Evolutionary conservation across 2,329 filamentous ascomycete genomes (phyloP), one percentile per base, ranked within the genome.

Genomic region (Aquanectria penicillioides): DNA sequence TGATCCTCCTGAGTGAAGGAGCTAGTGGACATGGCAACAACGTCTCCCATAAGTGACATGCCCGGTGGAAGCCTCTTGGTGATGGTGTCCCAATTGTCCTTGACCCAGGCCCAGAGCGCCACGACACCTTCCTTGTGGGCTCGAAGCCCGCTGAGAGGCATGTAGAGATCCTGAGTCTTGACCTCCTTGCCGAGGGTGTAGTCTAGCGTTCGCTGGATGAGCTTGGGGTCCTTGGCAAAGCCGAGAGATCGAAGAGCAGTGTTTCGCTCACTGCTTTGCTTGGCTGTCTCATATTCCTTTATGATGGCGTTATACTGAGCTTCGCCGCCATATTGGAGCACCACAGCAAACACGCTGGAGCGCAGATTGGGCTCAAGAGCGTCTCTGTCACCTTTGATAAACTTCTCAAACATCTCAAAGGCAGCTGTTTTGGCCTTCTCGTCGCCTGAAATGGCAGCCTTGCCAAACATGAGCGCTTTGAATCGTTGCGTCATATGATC

Each of bases 351-450:
- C 11, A 97, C 93, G 68, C 90, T 93, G 60, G 88, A 88, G 43
- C 94, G 88, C 57, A 98, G 88, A 78, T 98, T 98, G 48, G 94
- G 93, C 78, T 97, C 93, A 60, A 98, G 89, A 25, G 94, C 94
- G 28, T 84, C 82, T 72, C 83, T 85, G 73, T 98, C 92, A 23
- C 94, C 94, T 20, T 81, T 83, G 69, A 89, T 86, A 75, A 93
- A 97, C 75, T 92, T 93, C 71, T 84, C 83, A 74, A 97, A 97
- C 91, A 97, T 96, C 23, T 94, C 91, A 77, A 93, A 90, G 7
- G 93, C 90, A 7, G 93, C 92, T 46, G 87, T 83, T 71, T 94
- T 86, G 61, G 97, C 86, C 66, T 85, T 82, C 69, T 93, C 81
- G 70, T 98, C 94, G 28, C 93, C 93, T 40, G 89, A 85, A 66